phyloP scores from a whole-genome alignment of 768 basidiomycete species.

The Chalciporus chontae region DNA sequence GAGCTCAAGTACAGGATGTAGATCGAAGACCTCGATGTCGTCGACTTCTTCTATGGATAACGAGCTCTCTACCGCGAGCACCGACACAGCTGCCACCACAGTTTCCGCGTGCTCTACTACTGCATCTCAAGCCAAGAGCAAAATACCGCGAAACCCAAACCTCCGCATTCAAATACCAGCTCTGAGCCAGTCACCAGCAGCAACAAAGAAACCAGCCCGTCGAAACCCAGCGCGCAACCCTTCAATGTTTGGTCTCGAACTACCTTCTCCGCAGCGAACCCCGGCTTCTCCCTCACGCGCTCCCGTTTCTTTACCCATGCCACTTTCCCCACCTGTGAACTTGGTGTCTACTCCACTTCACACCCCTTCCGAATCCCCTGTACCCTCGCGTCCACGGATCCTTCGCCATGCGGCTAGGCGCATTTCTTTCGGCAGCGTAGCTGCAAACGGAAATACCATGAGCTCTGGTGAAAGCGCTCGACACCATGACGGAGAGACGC shows the following conservation, averaged over 20 bases:
- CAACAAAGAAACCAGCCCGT: conserved; percentile 30
- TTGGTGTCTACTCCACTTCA: conserved; percentile 5
- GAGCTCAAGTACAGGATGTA: conserved; percentile 16
- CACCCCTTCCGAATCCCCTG: conserved; percentile 14
- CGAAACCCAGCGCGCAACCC: conserved; percentile 56
- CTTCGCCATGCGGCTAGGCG: conserved; percentile 42
- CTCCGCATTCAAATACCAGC: conserved; percentile 20
- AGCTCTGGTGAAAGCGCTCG: conserved; percentile 32
- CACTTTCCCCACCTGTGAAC: conserved; percentile 16
- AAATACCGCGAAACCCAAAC: conserved; percentile 18
- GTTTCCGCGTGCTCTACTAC: conserved; percentile 20
- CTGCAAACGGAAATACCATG: conserved; percentile 27
- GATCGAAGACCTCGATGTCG: conserved; percentile 24
- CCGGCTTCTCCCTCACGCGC: conserved; percentile 30
- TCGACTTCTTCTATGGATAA: conserved; percentile 32
- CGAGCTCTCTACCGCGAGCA: conserved; percentile 31
- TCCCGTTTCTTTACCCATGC: conserved; percentile 26
- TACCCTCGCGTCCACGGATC: conserved; percentile 24
- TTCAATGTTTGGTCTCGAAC: conserved; percentile 64
- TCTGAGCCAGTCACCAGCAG: conserved; percentile 11
- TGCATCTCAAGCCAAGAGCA: conserved; percentile 16
- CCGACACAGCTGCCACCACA: conserved; percentile 29
- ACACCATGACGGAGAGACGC: conserved; percentile 31
- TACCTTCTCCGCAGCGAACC: conserved; percentile 44
- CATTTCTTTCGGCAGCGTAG: conserved; percentile 64